These are phyloP conservation scores for Uronychia setigera DNA, from an alignment of 73 alveolate genomes.

Conservation along the genomic window DNA sequence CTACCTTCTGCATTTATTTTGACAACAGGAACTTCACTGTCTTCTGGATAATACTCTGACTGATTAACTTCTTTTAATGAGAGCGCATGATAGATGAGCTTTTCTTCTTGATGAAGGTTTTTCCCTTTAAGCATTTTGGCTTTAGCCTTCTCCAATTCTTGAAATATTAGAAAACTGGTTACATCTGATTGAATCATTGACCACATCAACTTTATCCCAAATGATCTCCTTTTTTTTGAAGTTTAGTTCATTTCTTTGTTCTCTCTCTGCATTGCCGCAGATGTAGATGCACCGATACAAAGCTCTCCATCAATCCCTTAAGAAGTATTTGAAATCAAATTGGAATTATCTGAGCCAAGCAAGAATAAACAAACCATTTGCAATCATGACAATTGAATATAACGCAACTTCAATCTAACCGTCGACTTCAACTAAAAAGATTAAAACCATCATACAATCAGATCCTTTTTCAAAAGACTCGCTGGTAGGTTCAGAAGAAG, in stretches of 20 bases:
- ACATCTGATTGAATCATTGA: not conserved
- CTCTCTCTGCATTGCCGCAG: not conserved
- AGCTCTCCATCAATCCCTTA: not conserved
- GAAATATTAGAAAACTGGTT: not conserved
- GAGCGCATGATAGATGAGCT: not conserved
- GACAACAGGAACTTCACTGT: no score
- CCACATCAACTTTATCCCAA: not conserved
- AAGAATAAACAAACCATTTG: not conserved
- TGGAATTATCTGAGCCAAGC: not conserved
- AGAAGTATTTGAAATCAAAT: not conserved
- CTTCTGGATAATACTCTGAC: no score
- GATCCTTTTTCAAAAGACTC: not conserved
- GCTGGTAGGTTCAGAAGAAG: not conserved
- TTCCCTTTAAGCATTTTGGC: not conserved
- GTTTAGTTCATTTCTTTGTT: not conserved
- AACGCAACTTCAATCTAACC: not conserved
- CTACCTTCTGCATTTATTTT: no score
- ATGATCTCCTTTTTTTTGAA: not conserved
- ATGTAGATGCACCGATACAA: not conserved
- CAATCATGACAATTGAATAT: not conserved
- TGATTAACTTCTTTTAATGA: no score
- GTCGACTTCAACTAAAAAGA: not conserved
- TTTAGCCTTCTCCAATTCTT: not conserved
- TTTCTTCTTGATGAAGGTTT: not conserved
- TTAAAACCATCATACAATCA: not conserved